Conservation (phyloP, 371 early-diverging fungal genomes). For the Rhizopus delemar region DNA sequence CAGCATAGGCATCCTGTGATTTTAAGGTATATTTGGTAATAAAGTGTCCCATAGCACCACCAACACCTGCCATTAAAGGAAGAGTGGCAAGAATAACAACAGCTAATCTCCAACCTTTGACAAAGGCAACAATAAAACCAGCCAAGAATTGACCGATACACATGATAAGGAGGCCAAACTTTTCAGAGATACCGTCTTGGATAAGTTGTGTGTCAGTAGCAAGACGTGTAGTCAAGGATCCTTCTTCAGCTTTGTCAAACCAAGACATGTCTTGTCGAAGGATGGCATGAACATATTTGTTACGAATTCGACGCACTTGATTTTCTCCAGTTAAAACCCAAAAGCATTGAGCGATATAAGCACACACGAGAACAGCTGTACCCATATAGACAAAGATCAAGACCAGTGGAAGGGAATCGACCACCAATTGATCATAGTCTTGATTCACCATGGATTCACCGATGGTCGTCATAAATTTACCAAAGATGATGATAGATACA, state of each 20-base stretch:
- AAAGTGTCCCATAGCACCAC: conserved; percentile 69
- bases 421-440: conserved; percentile 14
- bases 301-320: conserved; percentile 44
- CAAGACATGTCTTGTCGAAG: conserved; percentile 90
- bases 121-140: conserved; percentile 87
- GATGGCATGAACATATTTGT: conserved; percentile 69
- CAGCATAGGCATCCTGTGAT: conserved; percentile 46
- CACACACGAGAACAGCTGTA: conserved; percentile 37
- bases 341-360: conserved; percentile 38
- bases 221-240: conserved; percentile 74
- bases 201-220: conserved; percentile 79
- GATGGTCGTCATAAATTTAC: conserved; percentile 38
- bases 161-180: conserved; percentile 74
- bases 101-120: conserved; percentile 81
- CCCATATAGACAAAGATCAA: conserved; percentile 53
- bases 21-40: conserved; percentile 53
- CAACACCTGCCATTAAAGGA: conserved; percentile 59
- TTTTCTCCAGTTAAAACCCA: conserved; percentile 49
- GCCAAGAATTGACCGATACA: conserved; percentile 76
- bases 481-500: conserved; percentile 44
- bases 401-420: conserved; percentile 23
- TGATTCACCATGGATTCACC: conserved; percentile 7
- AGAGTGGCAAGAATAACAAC: conserved; percentile 73
- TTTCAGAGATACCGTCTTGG: conserved; percentile 88
- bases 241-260: conserved; percentile 79